Evolutionary conservation across 495 filamentous ascomycete genomes (phyloP).

Genomic region (Recurvomyces mirabilis): DNA sequence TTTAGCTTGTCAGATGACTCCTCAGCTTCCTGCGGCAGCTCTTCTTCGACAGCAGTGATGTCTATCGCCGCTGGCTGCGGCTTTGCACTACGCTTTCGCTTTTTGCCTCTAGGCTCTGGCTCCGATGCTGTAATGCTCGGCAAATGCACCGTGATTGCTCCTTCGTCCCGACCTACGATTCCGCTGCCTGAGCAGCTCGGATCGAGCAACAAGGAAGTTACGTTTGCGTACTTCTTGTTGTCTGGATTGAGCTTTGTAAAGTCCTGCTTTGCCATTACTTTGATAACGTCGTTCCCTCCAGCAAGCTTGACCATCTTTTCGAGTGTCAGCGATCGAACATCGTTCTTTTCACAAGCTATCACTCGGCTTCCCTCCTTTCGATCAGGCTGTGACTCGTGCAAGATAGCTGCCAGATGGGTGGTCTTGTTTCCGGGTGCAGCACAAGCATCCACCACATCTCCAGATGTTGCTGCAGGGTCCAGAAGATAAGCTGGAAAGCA

Average conservation of each 20-base stretch:
- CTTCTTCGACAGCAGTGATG: not conserved
- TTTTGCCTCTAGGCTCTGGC: conserved; percentile 9
- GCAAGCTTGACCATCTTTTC: conserved; percentile 73
- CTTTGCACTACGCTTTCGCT: conserved; percentile 13
- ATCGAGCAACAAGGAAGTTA: conserved; percentile 71
- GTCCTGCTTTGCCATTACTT: conserved; percentile 59
- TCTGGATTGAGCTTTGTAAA: conserved; percentile 64
- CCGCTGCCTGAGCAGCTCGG: conserved; percentile 92
- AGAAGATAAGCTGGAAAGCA: conserved; percentile 89
- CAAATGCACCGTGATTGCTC: conserved; percentile 42
- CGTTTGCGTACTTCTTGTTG: conserved; percentile 40
- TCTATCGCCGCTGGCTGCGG: not conserved
- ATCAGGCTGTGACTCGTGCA: not conserved
- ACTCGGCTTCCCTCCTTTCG: conserved; percentile 27
- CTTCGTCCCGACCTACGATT: conserved; percentile 76
- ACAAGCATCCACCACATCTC: conserved; percentile 77
- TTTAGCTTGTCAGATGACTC: conserved; percentile 16
- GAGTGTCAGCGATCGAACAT: conserved; percentile 53
- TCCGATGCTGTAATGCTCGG: conserved; percentile 23
- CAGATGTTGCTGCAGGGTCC: conserved; percentile 46
- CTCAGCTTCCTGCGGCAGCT: not conserved
- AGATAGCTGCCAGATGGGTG: conserved; percentile 74
- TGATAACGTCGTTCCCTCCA: conserved; percentile 51
- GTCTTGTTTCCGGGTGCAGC: conserved; percentile 96
- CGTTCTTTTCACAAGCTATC: conserved; percentile 62